Percentiles rank a stretch among this genome's conserved stretches.
phyloP scores from a whole-genome alignment of 73 alveolate genomes.

The Blepharisma japonicum region DNA sequence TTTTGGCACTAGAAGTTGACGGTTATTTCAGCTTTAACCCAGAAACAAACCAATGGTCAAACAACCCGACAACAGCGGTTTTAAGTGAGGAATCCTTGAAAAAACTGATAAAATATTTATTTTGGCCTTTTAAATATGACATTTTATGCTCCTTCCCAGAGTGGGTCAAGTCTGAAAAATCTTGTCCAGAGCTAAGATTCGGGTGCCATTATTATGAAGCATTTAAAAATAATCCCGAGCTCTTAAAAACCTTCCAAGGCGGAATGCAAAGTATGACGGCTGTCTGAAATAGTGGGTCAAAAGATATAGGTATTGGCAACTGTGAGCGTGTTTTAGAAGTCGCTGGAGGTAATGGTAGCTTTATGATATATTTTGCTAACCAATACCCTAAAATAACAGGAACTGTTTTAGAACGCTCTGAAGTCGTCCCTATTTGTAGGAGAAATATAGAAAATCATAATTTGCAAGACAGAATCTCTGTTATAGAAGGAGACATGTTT shows the following conservation, averaged over 20 bases:
- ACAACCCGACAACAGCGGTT: background rate
- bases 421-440: background rate
- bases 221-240: background rate
- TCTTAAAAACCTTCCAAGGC: background rate
- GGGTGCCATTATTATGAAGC: background rate
- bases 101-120: background rate
- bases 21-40: background rate
- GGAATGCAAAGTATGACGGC: background rate
- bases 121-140: too few species aligned
- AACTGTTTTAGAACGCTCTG: background rate
- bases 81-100: background rate
- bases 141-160: background rate
- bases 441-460: background rate
- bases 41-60: background rate
- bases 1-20: background rate
- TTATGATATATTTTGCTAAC: background rate
- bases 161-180: background rate
- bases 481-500: background rate
- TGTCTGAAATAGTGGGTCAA: background rate
- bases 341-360: background rate
- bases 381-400: background rate
- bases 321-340: background rate
- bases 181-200: background rate
- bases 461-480: background rate
- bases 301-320: background rate